Evolutionary conservation across 208 protist species (phyloP).

Genomic region (Angomonas ambiguus): DNA sequence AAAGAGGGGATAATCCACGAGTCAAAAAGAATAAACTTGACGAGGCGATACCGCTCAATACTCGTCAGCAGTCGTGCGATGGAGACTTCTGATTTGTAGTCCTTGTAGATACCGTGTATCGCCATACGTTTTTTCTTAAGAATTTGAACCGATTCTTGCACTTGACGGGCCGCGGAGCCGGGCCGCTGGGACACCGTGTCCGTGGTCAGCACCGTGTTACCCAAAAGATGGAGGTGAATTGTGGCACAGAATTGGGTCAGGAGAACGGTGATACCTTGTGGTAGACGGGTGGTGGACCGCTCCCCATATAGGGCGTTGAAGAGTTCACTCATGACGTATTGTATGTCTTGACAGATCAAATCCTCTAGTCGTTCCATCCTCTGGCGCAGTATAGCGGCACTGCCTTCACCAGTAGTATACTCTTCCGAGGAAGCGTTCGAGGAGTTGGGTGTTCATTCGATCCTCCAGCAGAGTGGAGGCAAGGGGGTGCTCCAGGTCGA

Average conservation of each 20-base stretch:
- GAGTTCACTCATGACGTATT: slow-evolving; percentile 77
- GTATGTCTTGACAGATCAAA: slow-evolving; percentile 81
- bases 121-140: slow-evolving; percentile 49
- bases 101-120: slow-evolving; percentile 16
- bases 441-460: background rate
- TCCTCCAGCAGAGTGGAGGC: background rate
- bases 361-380: slow-evolving; percentile 60
- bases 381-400: slow-evolving; percentile 11
- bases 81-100: slow-evolving; percentile 18
- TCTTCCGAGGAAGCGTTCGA: background rate
- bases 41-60: slow-evolving; percentile 70
- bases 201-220: slow-evolving; percentile 20
- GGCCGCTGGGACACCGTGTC: slow-evolving; percentile 12
- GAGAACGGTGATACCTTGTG: slow-evolving; percentile 70
- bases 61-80: slow-evolving; percentile 53
- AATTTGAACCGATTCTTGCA: slow-evolving; percentile 27
- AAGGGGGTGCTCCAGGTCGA: slow-evolving; percentile 45
- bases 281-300: slow-evolving; percentile 57
- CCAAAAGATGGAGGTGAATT: slow-evolving; percentile 76
- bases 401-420: background rate
- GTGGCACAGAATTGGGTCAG: slow-evolving; percentile 73
- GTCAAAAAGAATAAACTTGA: slow-evolving; percentile 87
- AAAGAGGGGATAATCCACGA: slow-evolving; percentile 81
- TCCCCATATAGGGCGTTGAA: slow-evolving; percentile 71
- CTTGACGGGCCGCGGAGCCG: slow-evolving; percentile 16